Base-by-base conservation (phyloP, 2,329 filamentous ascomycete genomes). In the Tricladium varicosporioides region DNA sequence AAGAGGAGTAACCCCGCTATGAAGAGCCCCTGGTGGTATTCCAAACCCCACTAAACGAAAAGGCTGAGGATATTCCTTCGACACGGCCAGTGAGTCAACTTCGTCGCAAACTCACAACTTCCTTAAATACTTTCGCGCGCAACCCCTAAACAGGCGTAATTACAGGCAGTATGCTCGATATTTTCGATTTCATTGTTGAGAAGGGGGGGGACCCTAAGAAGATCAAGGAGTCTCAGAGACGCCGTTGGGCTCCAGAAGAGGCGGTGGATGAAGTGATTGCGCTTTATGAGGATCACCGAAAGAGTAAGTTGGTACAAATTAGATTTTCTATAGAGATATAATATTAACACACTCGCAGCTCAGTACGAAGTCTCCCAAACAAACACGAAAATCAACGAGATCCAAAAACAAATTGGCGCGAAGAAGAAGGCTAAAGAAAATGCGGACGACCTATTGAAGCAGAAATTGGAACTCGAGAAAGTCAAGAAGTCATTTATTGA, bases 361-460 rank as follows among this genome's bases (percentile, higher is more conserved):
- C 83, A 90, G 60, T 94, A 93, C 70, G 84, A 82, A 54, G 89
- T 86, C 7, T 91, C 87, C 16, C 91, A 96, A 73, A 82, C 94
- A 65, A 88, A 88, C 64, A 86, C 85, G 67, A 86, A 89, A 76
- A 92, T 96, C 75, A 97, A 97, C 76, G 86, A 83, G 16, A 82
- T 91, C 31, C 90, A 96, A 73, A 96, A 96, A 76, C 85, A 92
- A 72, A 96, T 97, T 70, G 91, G 89, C 15, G 78, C 83, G 69
- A 95, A 93, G 80, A 96, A 96, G 79, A 96, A 96, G 83, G 87
- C 87, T 65, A 96, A 97, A 79, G 91, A 96, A 76, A 86, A 93
- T 72, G 91, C 91, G 43, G 84, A 84, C 65, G 88, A 92, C 43
- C 78, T 97, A 60, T 79, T 97, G 57, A 78, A 86, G 70, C 79